Percentiles rank a stretch among this genome's conserved stretches.
phyloP scores from a whole-genome alignment of 2,329 filamentous ascomycete genomes.

The Paecilomyces sp. region DNA sequence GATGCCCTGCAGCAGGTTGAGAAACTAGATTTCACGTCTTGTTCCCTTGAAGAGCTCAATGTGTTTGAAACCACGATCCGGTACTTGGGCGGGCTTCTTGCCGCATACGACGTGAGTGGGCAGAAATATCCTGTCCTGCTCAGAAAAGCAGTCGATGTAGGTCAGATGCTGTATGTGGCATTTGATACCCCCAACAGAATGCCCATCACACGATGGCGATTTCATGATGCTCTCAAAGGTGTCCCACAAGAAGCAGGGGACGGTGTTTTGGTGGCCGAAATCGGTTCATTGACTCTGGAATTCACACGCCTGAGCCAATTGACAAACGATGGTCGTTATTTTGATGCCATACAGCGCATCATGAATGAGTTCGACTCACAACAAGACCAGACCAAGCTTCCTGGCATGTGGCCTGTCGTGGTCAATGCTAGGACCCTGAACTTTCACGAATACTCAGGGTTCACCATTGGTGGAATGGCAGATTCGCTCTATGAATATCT shows the following conservation, averaged over 20 bases:
- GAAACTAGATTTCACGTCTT: conserved; percentile 71
- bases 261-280: conserved; percentile 22
- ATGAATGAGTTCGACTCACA: conserved; percentile 22
- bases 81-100: conserved; percentile 74
- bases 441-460: conserved; percentile 27
- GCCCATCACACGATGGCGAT: conserved; percentile 54
- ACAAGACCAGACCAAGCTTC: conserved; percentile 27
- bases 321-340: conserved; percentile 30
- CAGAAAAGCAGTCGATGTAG: conserved; percentile 67
- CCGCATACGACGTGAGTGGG: conserved; percentile 76
- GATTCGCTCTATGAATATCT: conserved; percentile 55
- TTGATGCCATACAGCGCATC: conserved; percentile 30
- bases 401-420: conserved; percentile 33
- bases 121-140: conserved; percentile 60
- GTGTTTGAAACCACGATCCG: conserved; percentile 83
- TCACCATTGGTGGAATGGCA: conserved; percentile 49
- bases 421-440: conserved; percentile 21
- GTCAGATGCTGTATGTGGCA: conserved; percentile 66
- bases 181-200: conserved; percentile 90
- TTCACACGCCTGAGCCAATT: conserved; percentile 35
- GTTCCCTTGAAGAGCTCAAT: conserved; percentile 60
- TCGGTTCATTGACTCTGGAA: conserved; percentile 34
- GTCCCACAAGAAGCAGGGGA: conserved; percentile 19
- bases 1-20: conserved; percentile 60
- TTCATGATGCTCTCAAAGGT: conserved; percentile 13